Percentiles rank a stretch among this genome's conserved stretches.
phyloP scores from a whole-genome alignment of 805 yeast species.

The Naumovozyma baii region DNA sequence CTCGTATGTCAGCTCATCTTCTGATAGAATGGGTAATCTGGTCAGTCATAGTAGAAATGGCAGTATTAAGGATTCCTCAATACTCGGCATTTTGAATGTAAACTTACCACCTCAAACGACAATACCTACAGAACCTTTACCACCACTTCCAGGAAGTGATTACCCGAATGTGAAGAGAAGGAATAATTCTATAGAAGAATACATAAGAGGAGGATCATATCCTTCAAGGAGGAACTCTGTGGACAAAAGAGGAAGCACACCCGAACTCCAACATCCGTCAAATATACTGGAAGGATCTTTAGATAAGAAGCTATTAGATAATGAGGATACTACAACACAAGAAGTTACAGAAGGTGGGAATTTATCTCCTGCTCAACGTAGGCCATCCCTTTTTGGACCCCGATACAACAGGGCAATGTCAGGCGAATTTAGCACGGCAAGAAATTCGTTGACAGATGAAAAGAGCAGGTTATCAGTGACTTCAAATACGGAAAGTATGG shows the following conservation, averaged over 20 bases:
- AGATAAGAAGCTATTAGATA: constrained; percentile 16
- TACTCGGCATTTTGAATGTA: constrained; percentile 16
- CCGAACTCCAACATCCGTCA: constrained; percentile 13
- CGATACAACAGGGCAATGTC: constrained; percentile 1
- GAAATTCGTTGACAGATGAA: constrained; percentile 1
- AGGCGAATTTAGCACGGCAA: not conserved
- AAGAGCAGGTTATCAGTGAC: constrained; percentile 5
- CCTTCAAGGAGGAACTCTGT: constrained; percentile 20
- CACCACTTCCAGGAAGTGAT: constrained; percentile 10
- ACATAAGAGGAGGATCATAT: constrained; percentile 18
- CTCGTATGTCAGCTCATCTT: constrained; percentile 22
- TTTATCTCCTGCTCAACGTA: not conserved
- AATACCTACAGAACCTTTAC: constrained; percentile 45
- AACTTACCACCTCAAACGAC: constrained; percentile 47
- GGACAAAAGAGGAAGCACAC: constrained; percentile 5
- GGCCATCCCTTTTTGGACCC: not conserved
- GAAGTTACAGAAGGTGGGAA: not conserved
- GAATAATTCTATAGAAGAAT: constrained; percentile 10
- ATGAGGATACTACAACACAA: too few relatives aligned
- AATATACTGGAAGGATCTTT: constrained; percentile 9
- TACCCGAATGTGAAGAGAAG: constrained; percentile 5
- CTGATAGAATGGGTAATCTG: constrained; percentile 26
- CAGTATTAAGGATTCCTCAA: constrained; percentile 18
- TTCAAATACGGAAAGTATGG: constrained; percentile 9
- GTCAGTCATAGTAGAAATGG: constrained; percentile 18